phyloP scores from a whole-genome alignment of 208 protist genomes.

The Naegleria gruberi region DNA sequence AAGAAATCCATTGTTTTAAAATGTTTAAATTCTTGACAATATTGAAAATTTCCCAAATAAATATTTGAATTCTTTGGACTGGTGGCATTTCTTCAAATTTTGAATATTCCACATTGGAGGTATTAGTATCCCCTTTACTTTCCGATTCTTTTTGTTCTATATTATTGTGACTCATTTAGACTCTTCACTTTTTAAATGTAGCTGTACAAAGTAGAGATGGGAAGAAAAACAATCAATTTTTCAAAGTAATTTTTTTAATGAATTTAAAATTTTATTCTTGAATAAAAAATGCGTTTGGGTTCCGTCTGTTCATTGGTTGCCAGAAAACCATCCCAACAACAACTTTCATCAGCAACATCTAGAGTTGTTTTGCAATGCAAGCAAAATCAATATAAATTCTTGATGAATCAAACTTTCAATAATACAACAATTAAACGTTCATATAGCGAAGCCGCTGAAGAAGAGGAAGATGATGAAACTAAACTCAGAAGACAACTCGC shows the following conservation, averaged over 20 bases:
- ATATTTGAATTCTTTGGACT: background rate
- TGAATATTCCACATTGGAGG: background rate
- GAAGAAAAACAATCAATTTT: no score
- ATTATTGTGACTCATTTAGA: no score
- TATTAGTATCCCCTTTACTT: no score
- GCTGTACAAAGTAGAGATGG: no score
- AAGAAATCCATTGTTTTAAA: background rate
- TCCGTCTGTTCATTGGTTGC: background rate
- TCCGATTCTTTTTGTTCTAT: no score
- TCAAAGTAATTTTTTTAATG: no score
- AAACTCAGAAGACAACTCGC: background rate
- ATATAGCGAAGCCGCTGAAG: background rate
- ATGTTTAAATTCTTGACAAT: background rate
- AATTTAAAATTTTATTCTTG: background rate
- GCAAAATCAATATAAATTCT: background rate
- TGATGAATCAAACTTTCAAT: background rate
- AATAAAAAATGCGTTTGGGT: background rate
- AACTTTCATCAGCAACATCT: background rate
- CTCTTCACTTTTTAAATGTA: no score
- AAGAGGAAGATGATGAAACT: background rate
- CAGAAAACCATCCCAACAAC: no score
- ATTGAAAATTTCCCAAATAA: background rate
- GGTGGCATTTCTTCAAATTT: background rate
- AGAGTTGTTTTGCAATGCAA: background rate
- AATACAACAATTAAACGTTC: background rate